phyloP scores from a whole-genome alignment of 2,329 filamentous ascomycete genomes.

The Aspergillus sp. region DNA sequence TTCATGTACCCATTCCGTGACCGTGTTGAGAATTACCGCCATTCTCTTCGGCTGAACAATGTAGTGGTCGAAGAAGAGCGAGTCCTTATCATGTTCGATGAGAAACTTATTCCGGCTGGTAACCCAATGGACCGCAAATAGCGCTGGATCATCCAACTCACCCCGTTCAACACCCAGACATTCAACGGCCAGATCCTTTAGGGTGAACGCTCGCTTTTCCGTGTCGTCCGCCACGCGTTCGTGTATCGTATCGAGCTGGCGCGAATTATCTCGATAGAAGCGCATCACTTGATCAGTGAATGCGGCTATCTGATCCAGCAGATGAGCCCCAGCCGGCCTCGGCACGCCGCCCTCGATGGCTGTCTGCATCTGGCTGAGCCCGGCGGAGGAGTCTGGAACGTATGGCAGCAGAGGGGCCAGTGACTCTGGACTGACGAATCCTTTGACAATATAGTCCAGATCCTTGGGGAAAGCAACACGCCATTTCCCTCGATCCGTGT shows the following conservation, averaged over 20 bases:
- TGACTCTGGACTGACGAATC: slow-evolving; percentile 37
- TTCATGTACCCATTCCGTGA: slow-evolving; percentile 49
- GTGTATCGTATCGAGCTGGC: slow-evolving; percentile 28
- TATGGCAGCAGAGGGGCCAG: slow-evolving; percentile 42
- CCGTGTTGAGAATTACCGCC: slow-evolving; percentile 39
- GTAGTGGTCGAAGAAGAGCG: slow-evolving; percentile 31
- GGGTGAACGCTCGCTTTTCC: slow-evolving; percentile 22
- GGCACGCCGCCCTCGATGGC: slow-evolving; percentile 34
- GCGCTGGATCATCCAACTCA: slow-evolving; percentile 20
- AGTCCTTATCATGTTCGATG: slow-evolving; percentile 24
- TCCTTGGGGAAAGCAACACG: slow-evolving; percentile 25
- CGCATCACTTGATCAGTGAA: slow-evolving; percentile 25
- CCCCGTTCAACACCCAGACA: slow-evolving; percentile 21
- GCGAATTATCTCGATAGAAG: slow-evolving; percentile 26
- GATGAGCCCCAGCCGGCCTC: slow-evolving; percentile 24
- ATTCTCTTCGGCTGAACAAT: slow-evolving; percentile 45
- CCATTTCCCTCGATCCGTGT: slow-evolving; percentile 36
- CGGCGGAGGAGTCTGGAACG: slow-evolving; percentile 34
- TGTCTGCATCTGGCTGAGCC: slow-evolving; percentile 22
- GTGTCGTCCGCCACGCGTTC: slow-evolving; percentile 29
- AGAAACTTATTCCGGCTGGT: slow-evolving; percentile 23
- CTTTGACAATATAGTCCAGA: slow-evolving; percentile 42
- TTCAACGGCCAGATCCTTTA: slow-evolving; percentile 30
- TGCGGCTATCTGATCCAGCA: slow-evolving; percentile 25
- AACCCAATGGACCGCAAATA: slow-evolving; percentile 28